phyloP scores from a whole-genome alignment of 306 rosid genomes.

The Cucumis melo region DNA sequence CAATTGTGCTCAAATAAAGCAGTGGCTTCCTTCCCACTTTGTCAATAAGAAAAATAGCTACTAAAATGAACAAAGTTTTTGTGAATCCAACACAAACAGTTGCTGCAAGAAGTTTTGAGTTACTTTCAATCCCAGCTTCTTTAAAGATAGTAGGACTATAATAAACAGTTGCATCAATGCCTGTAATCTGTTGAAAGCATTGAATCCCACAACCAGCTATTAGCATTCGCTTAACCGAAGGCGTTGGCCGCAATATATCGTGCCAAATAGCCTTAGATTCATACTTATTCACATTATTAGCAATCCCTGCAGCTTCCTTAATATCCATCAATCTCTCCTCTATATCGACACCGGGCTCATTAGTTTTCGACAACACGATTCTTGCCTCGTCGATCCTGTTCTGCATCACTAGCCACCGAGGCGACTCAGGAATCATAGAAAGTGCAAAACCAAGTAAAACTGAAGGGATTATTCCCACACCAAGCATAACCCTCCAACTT shows the following conservation, averaged over 20 bases:
- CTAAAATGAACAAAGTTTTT: slow-evolving; percentile 59
- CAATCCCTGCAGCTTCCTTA: slow-evolving; percentile 43
- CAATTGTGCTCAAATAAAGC: slow-evolving; percentile 71
- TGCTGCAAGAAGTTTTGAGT: slow-evolving; percentile 56
- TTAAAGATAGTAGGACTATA: slow-evolving; percentile 80
- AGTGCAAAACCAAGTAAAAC: slow-evolving; percentile 73
- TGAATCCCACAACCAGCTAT: slow-evolving; percentile 81
- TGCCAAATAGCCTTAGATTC: slow-evolving; percentile 58
- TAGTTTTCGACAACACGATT: slow-evolving; percentile 57
- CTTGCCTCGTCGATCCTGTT: slow-evolving; percentile 77
- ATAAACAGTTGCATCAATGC: slow-evolving; percentile 85
- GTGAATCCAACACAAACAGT: slow-evolving; percentile 81
- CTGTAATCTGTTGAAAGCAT: slow-evolving; percentile 90
- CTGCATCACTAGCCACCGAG: slow-evolving; percentile 75
- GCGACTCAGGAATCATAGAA: slow-evolving; percentile 75
- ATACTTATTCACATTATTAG: slow-evolving; percentile 23
- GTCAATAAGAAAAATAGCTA: slow-evolving; percentile 66
- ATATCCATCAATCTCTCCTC: slow-evolving; percentile 80
- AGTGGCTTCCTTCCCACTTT: slow-evolving; percentile 78
- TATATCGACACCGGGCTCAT: slow-evolving; percentile 52
- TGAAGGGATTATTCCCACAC: slow-evolving; percentile 71
- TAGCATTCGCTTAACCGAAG: slow-evolving; percentile 61
- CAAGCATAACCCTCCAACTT: slow-evolving; percentile 93
- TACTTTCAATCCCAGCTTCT: slow-evolving; percentile 56
- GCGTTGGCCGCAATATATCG: slow-evolving; percentile 60